A percentile compares a stretch with the other conserved stretches of the same genome.
phyloP scores from a whole-genome alignment of 768 basidiomycete species.

The Trametes villosa region DNA sequence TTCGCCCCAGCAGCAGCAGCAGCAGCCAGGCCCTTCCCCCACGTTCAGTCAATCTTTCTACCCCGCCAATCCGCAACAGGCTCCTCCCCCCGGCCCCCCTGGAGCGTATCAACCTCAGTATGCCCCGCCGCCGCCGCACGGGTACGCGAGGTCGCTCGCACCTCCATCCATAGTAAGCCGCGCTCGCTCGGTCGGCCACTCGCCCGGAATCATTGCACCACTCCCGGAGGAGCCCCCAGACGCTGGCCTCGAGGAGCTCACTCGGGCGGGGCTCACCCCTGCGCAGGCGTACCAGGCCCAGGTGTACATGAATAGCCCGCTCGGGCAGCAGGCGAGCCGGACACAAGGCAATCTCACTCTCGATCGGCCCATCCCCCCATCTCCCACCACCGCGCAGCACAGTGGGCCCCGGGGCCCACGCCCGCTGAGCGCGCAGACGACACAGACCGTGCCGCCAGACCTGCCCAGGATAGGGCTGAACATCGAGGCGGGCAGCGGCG shows the following conservation, averaged over 20 bases:
- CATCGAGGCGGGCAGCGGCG: constrained; percentile 60
- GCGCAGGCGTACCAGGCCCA: constrained; percentile 85
- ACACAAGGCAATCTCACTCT: constrained; percentile 34
- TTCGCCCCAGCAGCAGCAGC: constrained; percentile 12
- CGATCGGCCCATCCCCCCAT: constrained; percentile 21
- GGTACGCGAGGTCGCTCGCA: constrained; percentile 39
- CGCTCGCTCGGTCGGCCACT: constrained; percentile 55
- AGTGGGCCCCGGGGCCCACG: constrained; percentile 14
- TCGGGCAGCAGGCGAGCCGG: constrained; percentile 38
- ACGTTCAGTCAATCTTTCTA: constrained; percentile 47
- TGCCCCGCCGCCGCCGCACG: constrained; percentile 38
- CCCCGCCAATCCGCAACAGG: constrained; percentile 35
- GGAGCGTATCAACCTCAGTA: constrained; percentile 22
- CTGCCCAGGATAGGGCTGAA: constrained; percentile 46
- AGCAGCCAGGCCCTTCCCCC: constrained; percentile 25
- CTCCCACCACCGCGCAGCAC: background rate
- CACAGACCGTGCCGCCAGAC: constrained; percentile 22
- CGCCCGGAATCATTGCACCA: constrained; percentile 49
- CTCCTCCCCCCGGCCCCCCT: constrained; percentile 27
- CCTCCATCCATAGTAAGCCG: constrained; percentile 49
- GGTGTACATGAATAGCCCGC: constrained; percentile 55
- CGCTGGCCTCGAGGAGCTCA: constrained; percentile 46
- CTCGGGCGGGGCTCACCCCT: constrained; percentile 63
- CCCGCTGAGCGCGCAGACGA: constrained; percentile 28
- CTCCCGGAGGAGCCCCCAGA: constrained; percentile 56